Base-by-base conservation (phyloP, 805 yeast species). In the Wickerhamiella brachini region DNA sequence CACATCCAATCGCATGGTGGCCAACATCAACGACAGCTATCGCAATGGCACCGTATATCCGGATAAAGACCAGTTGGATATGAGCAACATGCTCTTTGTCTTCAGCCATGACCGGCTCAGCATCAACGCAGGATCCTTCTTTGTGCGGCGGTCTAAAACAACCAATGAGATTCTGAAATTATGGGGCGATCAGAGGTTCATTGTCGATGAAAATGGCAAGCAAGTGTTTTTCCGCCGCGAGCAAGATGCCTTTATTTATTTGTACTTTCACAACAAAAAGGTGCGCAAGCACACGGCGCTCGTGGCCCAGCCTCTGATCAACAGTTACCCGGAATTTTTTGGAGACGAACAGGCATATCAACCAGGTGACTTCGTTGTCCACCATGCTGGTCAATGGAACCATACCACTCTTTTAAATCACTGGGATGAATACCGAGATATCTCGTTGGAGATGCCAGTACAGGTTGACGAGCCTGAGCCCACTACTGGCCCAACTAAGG, bases 81-180 rank as follows among this genome's bases (percentile, higher is more conserved):
- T 56, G 17, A 49, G 55, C 26, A 49, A 61, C 5, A 45, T 66
- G 21, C 60, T 59, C 22, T 23, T 65, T 21, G 49, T 66, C 18
- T 46, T 64, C 7, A 51, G 64, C 2, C 63, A 65, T 47, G 69
- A 65, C 52, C 38, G 24, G 39, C 47, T 55, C 29, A 62, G 63
- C 7, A 31, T 66, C 42, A 65, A 66, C 49, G 62, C 67, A 2
- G 69, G 69, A 22, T 63, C 69, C 3, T 54, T 66, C 41, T 58
- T 66, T 45, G 43, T 66, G 20, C 53, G 59, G 20, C 47, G 63
- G 31, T 54, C 62, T 1, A 47, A 45, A 15, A 58, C 56, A 39
- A 55, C 59, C 15, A 53, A 52, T 26, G 43, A 47, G 56, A 46
- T 65, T 17, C 49, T 66, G 18, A 65, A 66, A 22, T 31, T 63